Percentiles rank a stretch among this genome's conserved stretches.
Evolutionary conservation across 768 basidiomycete species (phyloP).

Genomic region (Roridomyces roridus): DNA sequence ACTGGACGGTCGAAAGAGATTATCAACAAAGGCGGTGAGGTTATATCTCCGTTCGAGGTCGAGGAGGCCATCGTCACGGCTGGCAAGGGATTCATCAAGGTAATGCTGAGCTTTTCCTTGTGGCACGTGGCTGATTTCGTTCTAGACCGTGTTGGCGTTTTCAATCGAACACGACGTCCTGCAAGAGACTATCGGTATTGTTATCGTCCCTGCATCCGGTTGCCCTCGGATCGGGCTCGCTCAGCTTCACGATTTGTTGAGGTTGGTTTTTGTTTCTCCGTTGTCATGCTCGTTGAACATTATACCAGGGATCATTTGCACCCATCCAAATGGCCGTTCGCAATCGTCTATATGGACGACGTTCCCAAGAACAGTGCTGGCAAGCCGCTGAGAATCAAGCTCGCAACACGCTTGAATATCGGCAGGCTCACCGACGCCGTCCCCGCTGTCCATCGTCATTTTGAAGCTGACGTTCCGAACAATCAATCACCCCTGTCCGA

Average conservation of each 20-base stretch:
- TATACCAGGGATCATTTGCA: slow-evolving; percentile 46
- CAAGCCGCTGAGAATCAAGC: slow-evolving; percentile 52
- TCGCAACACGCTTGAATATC: slow-evolving; percentile 48
- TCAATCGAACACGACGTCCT: slow-evolving; percentile 52
- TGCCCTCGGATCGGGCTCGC: slow-evolving; percentile 43
- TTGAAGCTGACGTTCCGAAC: slow-evolving; percentile 42
- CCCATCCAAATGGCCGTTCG: slow-evolving; percentile 57
- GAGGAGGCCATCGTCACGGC: slow-evolving; percentile 59
- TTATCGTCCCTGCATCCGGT: slow-evolving; percentile 43
- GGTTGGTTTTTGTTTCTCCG: slow-evolving; percentile 27
- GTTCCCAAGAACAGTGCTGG: slow-evolving; percentile 55
- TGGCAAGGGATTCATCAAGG: slow-evolving; percentile 47
- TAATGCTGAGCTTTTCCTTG: slow-evolving; percentile 15
- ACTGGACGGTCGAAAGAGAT: slow-evolving; percentile 68
- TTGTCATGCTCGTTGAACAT: neutral
- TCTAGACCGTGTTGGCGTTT: slow-evolving; percentile 47
- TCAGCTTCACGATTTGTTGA: slow-evolving; percentile 51
- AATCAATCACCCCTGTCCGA: slow-evolving; percentile 39
- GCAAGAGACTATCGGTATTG: slow-evolving; percentile 53
- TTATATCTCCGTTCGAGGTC: slow-evolving; percentile 65
- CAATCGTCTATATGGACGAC: slow-evolving; percentile 52
- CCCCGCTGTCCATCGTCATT: slow-evolving; percentile 45
- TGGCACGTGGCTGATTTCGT: neutral
- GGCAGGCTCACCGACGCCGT: slow-evolving; percentile 40
- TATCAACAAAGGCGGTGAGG: slow-evolving; percentile 66